A percentile compares a stretch with the other conserved stretches of the same genome.
Conservation (phyloP, 306 rosid species). For the Vachellia collinsii region DNA sequence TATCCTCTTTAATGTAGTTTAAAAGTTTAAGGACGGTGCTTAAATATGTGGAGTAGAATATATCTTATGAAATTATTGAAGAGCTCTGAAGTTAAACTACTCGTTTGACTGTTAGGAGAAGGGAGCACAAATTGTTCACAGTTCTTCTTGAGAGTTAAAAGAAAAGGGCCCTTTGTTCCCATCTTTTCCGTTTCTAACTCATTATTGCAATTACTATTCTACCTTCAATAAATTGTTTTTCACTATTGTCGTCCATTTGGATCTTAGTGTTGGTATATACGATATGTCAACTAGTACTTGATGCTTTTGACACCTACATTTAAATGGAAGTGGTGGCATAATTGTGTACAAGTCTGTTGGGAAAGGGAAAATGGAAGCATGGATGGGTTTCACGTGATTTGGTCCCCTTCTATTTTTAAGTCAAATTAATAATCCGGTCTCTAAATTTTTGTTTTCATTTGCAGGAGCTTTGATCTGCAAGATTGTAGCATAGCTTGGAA, state of each 20-base stretch:
- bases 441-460: background rate
- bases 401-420: background rate
- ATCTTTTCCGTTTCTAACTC: background rate
- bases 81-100: no score
- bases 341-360: background rate
- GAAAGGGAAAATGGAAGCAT: background rate
- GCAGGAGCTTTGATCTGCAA: background rate
- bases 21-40: no score
- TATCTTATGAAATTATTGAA: no score
- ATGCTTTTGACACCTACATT: background rate
- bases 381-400: background rate
- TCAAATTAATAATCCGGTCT: background rate
- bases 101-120: no score
- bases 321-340: background rate
- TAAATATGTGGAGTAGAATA: no score
- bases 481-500: conserved; percentile 1
- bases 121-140: no score
- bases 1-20: no score
- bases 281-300: background rate
- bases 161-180: background rate
- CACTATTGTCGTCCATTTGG: background rate
- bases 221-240: background rate
- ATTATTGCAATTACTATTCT: background rate
- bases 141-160: background rate
- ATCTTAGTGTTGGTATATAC: background rate